Percentiles rank a stretch among this genome's conserved stretches.
Conservation (phyloP, 441 rosid species). For the Capsella rubella region DNA sequence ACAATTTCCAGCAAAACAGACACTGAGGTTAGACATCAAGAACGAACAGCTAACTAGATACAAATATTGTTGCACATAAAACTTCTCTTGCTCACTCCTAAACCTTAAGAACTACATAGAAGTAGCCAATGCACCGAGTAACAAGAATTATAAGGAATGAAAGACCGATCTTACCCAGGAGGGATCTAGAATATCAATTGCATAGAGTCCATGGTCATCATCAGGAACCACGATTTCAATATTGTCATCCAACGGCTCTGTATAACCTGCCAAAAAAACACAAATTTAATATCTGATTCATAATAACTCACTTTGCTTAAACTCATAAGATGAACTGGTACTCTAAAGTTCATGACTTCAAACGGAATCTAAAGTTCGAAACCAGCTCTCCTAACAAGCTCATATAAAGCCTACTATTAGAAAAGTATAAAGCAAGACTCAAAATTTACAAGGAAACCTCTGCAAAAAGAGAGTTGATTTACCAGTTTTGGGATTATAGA, state of each 20-base stretch:
- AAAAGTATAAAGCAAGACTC: not conserved
- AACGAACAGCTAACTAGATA: not conserved
- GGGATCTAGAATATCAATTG: conserved; percentile 86
- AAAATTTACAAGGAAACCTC: not conserved
- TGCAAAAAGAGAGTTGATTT: conserved; percentile 14
- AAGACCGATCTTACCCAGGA: conserved; percentile 57
- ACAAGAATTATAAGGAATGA: not conserved
- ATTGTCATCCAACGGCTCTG: conserved; percentile 67
- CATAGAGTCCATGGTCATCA: conserved; percentile 83
- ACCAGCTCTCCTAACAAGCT: not conserved
- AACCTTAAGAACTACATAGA: not conserved
- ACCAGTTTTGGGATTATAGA: conserved; percentile 82
- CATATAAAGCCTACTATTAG: not conserved
- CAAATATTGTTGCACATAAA: not conserved
- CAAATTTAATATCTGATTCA: conserved; percentile 29
- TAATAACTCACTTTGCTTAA: conserved; percentile 1
- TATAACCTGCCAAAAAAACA: conserved; percentile 59
- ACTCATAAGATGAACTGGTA: not conserved
- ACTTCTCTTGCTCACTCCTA: not conserved
- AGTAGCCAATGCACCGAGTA: not conserved
- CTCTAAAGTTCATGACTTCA: not conserved
- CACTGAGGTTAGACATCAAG: conserved; percentile 8
- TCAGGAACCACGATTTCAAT: conserved; percentile 79
- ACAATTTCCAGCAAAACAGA: not conserved
- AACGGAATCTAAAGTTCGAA: not conserved